These are phyloP conservation scores for Firmiana major DNA, from an alignment of 345 rosid species.

Conservation along the genomic window DNA sequence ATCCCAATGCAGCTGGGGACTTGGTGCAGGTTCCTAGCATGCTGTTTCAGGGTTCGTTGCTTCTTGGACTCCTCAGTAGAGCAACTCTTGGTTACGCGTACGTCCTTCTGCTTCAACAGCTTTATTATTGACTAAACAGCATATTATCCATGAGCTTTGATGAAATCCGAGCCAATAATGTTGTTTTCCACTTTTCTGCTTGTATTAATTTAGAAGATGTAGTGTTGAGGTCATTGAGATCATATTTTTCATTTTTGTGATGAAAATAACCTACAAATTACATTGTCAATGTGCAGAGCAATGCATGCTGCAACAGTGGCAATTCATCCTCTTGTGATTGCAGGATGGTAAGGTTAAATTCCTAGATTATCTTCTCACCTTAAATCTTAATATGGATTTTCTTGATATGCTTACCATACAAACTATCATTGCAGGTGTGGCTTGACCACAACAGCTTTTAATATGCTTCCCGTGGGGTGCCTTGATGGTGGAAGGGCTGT, in stretches of 20 bases:
- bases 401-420: conserved; percentile 20
- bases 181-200: background rate
- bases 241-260: background rate
- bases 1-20: conserved; percentile 68
- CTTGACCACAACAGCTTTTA: conserved; percentile 84
- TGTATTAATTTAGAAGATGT: conserved; percentile 6
- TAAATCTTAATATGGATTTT: background rate
- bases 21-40: conserved; percentile 89
- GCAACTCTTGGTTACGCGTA: conserved; percentile 84
- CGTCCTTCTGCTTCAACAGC: conserved; percentile 34
- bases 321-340: conserved; percentile 90
- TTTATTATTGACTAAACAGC: conserved; percentile 17
- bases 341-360: conserved; percentile 67
- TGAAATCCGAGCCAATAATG: conserved; percentile 3
- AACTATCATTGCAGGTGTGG: conserved; percentile 70
- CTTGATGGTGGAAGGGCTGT: conserved; percentile 97
- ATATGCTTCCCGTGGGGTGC: conserved; percentile 94
- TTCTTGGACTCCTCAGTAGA: conserved; percentile 94
- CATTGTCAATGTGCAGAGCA: conserved; percentile 49
- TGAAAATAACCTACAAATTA: conserved; percentile 6
- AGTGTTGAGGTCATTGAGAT: background rate
- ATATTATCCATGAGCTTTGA: background rate
- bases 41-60: conserved; percentile 92
- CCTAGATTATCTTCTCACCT: conserved; percentile 14
- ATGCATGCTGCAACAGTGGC: conserved; percentile 84